phyloP scores from a whole-genome alignment of 1,139 yeast genomes.

The Protomyces inouyei region DNA sequence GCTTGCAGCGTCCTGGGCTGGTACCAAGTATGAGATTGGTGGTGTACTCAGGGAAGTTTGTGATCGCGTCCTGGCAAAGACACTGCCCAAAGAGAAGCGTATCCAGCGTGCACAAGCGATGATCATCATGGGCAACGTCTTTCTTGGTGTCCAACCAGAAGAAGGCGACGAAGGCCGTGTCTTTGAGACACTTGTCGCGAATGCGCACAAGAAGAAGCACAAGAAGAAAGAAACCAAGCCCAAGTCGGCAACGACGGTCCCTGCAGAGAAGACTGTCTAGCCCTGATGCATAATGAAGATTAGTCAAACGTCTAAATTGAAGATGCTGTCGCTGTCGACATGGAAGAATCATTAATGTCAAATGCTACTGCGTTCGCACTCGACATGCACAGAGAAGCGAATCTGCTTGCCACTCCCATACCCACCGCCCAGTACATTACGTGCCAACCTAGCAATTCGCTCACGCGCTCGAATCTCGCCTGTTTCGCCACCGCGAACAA shows the following conservation, averaged over 20 bases:
- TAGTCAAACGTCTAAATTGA: neutral
- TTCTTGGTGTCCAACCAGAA: constrained; percentile 57
- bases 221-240: constrained; percentile 40
- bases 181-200: constrained; percentile 87
- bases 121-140: constrained; percentile 67
- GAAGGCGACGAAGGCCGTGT: constrained; percentile 90
- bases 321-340: no score
- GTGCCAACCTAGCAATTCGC: constrained; percentile 12
- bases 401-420: constrained; percentile 21
- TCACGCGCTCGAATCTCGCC: constrained; percentile 17
- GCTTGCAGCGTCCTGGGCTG: constrained; percentile 94
- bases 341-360: neutral
- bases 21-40: constrained; percentile 83
- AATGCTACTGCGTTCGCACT: constrained; percentile 7
- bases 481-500: constrained; percentile 23
- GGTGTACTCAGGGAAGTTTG: constrained; percentile 85
- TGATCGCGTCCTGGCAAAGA: constrained; percentile 67
- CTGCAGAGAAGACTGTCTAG: neutral
- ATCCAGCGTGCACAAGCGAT: constrained; percentile 77
- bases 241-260: neutral
- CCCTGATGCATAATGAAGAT: neutral
- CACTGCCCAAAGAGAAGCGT: constrained; percentile 53
- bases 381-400: constrained; percentile 16
- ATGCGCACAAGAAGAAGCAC: constrained; percentile 72
- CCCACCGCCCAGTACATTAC: constrained; percentile 26